phyloP scores from a whole-genome alignment of 2,329 filamentous ascomycete genomes.

The Cladosporium sphaerospermum region DNA sequence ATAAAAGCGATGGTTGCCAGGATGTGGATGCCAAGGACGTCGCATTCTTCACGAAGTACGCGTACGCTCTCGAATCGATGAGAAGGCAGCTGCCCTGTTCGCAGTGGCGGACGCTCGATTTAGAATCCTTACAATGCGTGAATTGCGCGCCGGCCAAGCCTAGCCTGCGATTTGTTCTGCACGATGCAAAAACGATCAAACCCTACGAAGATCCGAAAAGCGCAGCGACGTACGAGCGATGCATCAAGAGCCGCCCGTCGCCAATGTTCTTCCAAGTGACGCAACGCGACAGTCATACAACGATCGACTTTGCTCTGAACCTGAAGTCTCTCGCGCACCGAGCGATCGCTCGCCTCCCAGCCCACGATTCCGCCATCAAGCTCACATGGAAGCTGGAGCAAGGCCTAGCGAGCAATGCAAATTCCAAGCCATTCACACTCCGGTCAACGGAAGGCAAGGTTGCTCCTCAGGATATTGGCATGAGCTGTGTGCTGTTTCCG shows the following conservation, averaged over 20 bases:
- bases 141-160: constrained; percentile 36
- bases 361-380: background rate
- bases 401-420: background rate
- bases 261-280: constrained; percentile 17
- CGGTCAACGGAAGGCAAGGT: background rate
- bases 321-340: constrained; percentile 25
- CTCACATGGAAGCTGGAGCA: constrained; percentile 4
- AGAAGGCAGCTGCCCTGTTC: constrained; percentile 16
- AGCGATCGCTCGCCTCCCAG: constrained; percentile 19
- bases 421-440: background rate
- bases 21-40: background rate
- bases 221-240: constrained; percentile 46
- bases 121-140: constrained; percentile 6
- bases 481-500: constrained; percentile 34
- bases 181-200: constrained; percentile 28
- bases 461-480: background rate
- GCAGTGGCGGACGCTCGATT: constrained; percentile 14
- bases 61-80: constrained; percentile 23
- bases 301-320: constrained; percentile 25
- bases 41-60: constrained; percentile 13
- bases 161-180: constrained; percentile 33
- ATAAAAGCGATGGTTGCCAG: background rate
- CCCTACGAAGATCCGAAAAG: constrained; percentile 47
- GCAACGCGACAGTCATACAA: background rate
- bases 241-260: constrained; percentile 45